Conservation (phyloP, 1,284 basidiomycete genomes). For the Puccinia novopanici region DNA sequence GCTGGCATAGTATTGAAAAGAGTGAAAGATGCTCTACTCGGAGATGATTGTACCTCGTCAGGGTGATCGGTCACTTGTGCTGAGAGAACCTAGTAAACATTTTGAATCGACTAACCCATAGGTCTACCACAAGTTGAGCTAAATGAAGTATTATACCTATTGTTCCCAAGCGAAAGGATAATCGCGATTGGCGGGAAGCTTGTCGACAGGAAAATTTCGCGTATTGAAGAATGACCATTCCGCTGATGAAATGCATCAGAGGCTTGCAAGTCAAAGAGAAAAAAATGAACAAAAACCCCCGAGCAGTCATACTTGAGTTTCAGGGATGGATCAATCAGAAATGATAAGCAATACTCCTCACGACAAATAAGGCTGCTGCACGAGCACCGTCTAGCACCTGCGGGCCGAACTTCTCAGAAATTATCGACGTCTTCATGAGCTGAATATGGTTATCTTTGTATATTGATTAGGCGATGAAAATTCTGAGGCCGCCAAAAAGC, state of each 20-base stretch:
- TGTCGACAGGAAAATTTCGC: background rate
- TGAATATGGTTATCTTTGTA: background rate
- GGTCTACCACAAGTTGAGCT: background rate
- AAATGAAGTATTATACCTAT: slow-evolving; percentile 16
- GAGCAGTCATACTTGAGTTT: background rate
- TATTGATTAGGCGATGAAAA: too few species aligned
- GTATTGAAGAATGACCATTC: slow-evolving; percentile 24
- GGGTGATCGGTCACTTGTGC: too few species aligned
- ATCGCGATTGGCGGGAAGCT: background rate
- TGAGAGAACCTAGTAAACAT: background rate
- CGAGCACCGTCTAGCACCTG: background rate
- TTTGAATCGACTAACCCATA: slow-evolving; percentile 2
- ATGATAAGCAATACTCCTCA: background rate
- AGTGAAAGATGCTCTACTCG: slow-evolving; percentile 6
- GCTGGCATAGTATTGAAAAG: slow-evolving; percentile 22
- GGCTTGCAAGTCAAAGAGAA: background rate
- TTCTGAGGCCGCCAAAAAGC: too few species aligned
- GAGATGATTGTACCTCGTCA: background rate
- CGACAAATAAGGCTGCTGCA: background rate
- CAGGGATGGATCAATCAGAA: background rate
- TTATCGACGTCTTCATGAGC: background rate
- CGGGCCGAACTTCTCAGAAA: background rate
- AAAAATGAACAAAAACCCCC: background rate
- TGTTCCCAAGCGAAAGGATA: slow-evolving; percentile 15
- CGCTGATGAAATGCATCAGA: slow-evolving; percentile 22